Conservation (phyloP, 140 eudicot genomes). For the Anethum foeniculum region DNA sequence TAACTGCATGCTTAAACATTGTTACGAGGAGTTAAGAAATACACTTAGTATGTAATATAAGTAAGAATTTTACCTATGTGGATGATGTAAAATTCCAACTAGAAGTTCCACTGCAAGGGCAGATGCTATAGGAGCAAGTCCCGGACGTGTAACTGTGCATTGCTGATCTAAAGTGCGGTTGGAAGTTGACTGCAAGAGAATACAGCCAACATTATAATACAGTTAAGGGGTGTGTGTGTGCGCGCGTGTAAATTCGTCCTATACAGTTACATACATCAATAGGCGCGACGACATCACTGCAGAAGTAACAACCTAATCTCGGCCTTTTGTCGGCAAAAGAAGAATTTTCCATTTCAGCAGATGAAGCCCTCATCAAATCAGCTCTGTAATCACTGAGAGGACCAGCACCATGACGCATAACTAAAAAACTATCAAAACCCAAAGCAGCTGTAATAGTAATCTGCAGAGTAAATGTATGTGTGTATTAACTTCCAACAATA, state of each 20-base stretch:
- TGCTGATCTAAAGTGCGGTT: constrained; percentile 98
- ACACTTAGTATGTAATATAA: background rate
- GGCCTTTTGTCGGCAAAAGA: constrained; percentile 31
- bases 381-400: constrained; percentile 37
- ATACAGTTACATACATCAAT: constrained; percentile 48
- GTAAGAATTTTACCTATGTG: constrained; percentile 48
- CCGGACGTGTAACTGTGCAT: constrained; percentile 96
- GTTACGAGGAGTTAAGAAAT: background rate
- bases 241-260: no score
- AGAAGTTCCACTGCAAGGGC: constrained; percentile 87
- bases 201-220: background rate
- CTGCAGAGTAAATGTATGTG: constrained; percentile 25
- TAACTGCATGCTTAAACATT: background rate
- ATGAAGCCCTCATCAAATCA: constrained; percentile 23
- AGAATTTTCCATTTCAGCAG: constrained; percentile 33
- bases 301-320: constrained; percentile 87
- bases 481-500: background rate
- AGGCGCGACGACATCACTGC: constrained; percentile 96
- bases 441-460: constrained; percentile 73
- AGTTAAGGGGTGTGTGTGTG: background rate
- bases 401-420: constrained; percentile 97
- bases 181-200: constrained; percentile 62
- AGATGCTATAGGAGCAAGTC: constrained; percentile 93
- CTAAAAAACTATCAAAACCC: constrained; percentile 93
- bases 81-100: constrained; percentile 84